Evolutionary conservation across 1,284 basidiomycete genomes (phyloP).

Genomic region (Ganoderma sinense): DNA sequence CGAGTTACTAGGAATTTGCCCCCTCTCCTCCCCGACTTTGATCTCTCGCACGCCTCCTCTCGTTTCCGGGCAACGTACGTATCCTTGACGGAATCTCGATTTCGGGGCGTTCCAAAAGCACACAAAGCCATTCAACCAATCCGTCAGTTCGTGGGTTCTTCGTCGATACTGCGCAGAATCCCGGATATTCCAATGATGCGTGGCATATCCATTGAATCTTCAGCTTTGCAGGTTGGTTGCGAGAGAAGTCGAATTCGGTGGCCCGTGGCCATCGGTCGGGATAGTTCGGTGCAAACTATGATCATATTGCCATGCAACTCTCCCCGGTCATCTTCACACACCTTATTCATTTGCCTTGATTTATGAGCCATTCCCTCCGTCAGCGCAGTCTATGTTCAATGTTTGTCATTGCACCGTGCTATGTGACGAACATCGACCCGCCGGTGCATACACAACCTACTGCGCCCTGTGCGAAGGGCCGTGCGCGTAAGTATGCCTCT

Average conservation of each 20-base stretch:
- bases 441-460: not conserved
- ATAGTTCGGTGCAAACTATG: not conserved
- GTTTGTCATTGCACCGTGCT: not conserved
- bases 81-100: constrained; percentile 1
- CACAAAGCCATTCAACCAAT: not conserved
- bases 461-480: constrained; percentile 2
- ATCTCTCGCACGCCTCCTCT: constrained; percentile 6
- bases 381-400: constrained; percentile 5
- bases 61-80: not conserved
- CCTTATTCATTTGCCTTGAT: not conserved
- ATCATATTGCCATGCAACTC: not conserved
- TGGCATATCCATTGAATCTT: not conserved
- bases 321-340: not conserved
- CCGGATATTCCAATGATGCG: not conserved
- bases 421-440: not conserved
- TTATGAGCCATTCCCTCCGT: not conserved
- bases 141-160: constrained; percentile 17
- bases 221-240: not conserved
- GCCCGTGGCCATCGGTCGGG: not conserved
- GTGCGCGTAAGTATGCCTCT: not conserved
- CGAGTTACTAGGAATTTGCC: not conserved
- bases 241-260: not conserved
- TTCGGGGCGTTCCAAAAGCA: not conserved
- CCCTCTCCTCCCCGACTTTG: not conserved
- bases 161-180: constrained; percentile 23